Percentiles rank a stretch among this genome's conserved stretches.
Evolutionary conservation across 352 stramenopile genomes (phyloP).

Genomic region (Pelagophyceae sp.): DNA sequence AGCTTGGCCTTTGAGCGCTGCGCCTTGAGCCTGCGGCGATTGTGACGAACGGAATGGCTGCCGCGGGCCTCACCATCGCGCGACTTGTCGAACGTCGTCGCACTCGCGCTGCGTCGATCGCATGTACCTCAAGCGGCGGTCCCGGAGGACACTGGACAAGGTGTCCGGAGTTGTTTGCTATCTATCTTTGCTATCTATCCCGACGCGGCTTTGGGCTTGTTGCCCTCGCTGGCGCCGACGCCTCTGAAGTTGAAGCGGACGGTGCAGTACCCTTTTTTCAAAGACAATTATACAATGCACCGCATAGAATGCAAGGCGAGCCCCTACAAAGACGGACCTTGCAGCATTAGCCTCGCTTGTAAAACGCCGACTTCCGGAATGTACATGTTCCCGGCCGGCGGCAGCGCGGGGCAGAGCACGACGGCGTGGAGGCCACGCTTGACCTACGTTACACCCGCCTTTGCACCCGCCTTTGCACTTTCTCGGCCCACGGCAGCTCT

Average conservation of each 20-base stretch:
- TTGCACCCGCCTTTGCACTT: no score
- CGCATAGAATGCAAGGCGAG: no score
- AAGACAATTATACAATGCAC: no score
- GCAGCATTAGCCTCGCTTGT: not conserved
- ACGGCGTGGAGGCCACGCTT: not conserved
- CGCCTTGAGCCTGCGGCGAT: not conserved
- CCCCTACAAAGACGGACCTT: not conserved
- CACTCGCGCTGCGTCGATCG: not conserved
- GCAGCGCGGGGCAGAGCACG: slow-evolving; percentile 8
- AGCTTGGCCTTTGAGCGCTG: not conserved
- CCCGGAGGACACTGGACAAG: no score
- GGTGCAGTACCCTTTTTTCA: slow-evolving; percentile 1
- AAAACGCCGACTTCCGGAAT: not conserved
- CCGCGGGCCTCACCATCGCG: not conserved
- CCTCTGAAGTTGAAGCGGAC: slow-evolving; percentile 15
- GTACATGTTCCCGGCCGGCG: slow-evolving; percentile 2
- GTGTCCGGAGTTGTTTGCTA: no score
- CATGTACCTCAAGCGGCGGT: no score
- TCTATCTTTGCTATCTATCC: no score
- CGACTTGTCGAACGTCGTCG: slow-evolving; percentile 5
- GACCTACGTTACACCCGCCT: not conserved
- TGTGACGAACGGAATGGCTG: no score
- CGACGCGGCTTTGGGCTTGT: no score
- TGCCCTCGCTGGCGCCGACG: not conserved
- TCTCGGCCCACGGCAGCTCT: no score